phyloP scores from a whole-genome alignment of 177 flowering plant genomes.

The Tripterygium wilfordii region DNA sequence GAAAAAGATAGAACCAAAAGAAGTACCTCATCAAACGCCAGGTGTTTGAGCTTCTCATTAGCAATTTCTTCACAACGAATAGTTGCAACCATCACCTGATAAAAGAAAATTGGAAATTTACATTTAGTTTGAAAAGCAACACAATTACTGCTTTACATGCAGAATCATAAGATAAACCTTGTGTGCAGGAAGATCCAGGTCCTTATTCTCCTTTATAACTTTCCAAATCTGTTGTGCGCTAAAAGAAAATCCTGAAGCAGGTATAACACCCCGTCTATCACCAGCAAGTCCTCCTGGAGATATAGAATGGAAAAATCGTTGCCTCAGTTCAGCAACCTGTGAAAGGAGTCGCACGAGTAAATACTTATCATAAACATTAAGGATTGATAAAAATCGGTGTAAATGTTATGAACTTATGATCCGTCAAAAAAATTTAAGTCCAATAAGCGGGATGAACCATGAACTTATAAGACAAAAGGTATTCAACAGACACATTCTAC shows the following conservation, averaged over 20 bases:
- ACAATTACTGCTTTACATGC: background rate
- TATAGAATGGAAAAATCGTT: conserved; percentile 83
- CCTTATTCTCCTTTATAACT: conserved; percentile 92
- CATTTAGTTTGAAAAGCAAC: background rate
- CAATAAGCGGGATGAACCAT: no score
- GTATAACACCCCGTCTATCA: conserved; percentile 90
- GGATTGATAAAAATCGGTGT: no score
- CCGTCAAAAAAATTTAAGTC: no score
- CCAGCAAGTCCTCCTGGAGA: conserved; percentile 99
- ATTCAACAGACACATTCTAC: no score
- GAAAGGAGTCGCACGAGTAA: background rate
- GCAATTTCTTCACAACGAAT: conserved; percentile 99
- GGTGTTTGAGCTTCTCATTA: conserved; percentile 43
- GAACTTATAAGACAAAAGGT: no score
- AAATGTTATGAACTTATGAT: no score
- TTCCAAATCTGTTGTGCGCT: conserved; percentile 97
- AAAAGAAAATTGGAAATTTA: background rate
- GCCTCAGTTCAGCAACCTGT: conserved; percentile 80
- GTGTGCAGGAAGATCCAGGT: conserved; percentile 99
- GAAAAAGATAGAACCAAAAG: background rate
- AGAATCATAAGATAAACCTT: conserved; percentile 42
- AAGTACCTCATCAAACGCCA: conserved; percentile 14
- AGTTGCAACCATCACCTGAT: conserved; percentile 97
- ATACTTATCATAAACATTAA: background rate
- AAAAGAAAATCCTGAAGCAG: conserved; percentile 97